Evolutionary conservation across 495 filamentous ascomycete genomes (phyloP).

Genomic region (Durotheca rogersii): DNA sequence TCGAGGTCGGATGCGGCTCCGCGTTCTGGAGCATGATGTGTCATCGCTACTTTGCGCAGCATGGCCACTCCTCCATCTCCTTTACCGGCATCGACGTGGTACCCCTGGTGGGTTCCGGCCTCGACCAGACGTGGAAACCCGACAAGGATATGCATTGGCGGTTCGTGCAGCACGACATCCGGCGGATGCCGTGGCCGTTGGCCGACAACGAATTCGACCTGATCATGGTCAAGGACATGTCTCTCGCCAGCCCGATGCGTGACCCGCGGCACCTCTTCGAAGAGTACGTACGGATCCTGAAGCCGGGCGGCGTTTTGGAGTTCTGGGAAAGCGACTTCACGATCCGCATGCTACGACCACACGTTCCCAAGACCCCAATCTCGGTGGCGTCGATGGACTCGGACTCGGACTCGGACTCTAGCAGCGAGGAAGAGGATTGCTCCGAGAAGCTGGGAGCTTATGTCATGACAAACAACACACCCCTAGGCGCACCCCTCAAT

Average conservation of each 20-base stretch:
- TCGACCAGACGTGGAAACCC: conserved; percentile 35
- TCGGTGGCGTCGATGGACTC: conserved; percentile 56
- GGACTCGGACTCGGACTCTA: conserved; percentile 34
- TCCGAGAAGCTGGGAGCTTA: conserved; percentile 73
- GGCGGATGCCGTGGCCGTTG: conserved; percentile 74
- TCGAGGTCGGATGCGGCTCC: conserved; percentile 87
- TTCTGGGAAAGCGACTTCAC: conserved; percentile 83
- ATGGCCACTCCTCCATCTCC: conserved; percentile 58
- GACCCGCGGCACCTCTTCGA: conserved; percentile 66
- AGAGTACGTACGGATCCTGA: conserved; percentile 75
- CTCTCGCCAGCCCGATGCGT: conserved; percentile 63
- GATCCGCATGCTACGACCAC: conserved; percentile 72
- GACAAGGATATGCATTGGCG: conserved; percentile 79
- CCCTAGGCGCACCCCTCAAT: conserved; percentile 75
- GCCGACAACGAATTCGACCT: conserved; percentile 83
- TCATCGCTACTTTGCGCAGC: conserved; percentile 68
- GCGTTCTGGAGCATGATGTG: conserved; percentile 88
- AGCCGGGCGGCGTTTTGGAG: conserved; percentile 77
- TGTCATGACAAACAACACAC: conserved; percentile 76
- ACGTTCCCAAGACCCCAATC: conserved; percentile 60
- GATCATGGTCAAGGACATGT: conserved; percentile 86
- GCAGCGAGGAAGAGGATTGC: conserved; percentile 60
- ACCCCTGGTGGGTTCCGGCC: conserved; percentile 66
- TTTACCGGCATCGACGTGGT: conserved; percentile 87
- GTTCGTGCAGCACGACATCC: conserved; percentile 84